Base-by-base conservation (phyloP, 2,329 filamentous ascomycete genomes). In the Penicillium sp. region DNA sequence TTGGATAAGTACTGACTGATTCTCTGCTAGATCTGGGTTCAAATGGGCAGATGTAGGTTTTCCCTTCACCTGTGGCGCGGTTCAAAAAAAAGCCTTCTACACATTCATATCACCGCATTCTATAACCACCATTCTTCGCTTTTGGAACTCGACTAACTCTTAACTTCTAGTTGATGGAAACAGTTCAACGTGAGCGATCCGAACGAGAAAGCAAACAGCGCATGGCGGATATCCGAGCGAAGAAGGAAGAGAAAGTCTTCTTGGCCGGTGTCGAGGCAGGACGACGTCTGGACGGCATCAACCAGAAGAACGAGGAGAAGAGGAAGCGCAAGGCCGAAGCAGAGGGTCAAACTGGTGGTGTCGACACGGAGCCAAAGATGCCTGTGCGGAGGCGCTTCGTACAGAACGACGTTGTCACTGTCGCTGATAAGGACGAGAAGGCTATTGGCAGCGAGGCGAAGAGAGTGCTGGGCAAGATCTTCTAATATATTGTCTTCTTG, bases 401-500 rank as follows among this genome's bases (percentile, higher is more conserved):
- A 61, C 79, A 81, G 66, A 79, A 73, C 63, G 75, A 80, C 65
- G 76, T 78, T 53, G 67, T 71, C 60, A 67, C 67, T 56, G 63
- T 67, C 5, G 10, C 20, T 5, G 37, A 42, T 54, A 61, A 69
- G 56, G 68, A 69, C 51, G 58, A 68, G 25, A 60, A 57, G 35
- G 61, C 43, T 31, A 58, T 79, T 58, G 73, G 65, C 25, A 73
- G 75, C 34, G 76, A 80, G 66, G 74, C 76, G 20, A 78, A 76
- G 69, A 72, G 77, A 39, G 78, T 81, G 10, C 63, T 81, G 62
- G 75, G 76, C 20, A 80, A 81, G 73, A 81, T 81, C 55, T 81
- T 81, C 57, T 81, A 60, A 39, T 25, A 22, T 8, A 6, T 45
- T 45, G n/a, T 22, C 6, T 8, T 45, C 14, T 58, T 42, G 34